Percentiles rank a stretch among this genome's conserved stretches.
These are phyloP conservation scores for Cymbidium sinense DNA, from an alignment of 106 monocot species.

Conservation along the genomic window DNA sequence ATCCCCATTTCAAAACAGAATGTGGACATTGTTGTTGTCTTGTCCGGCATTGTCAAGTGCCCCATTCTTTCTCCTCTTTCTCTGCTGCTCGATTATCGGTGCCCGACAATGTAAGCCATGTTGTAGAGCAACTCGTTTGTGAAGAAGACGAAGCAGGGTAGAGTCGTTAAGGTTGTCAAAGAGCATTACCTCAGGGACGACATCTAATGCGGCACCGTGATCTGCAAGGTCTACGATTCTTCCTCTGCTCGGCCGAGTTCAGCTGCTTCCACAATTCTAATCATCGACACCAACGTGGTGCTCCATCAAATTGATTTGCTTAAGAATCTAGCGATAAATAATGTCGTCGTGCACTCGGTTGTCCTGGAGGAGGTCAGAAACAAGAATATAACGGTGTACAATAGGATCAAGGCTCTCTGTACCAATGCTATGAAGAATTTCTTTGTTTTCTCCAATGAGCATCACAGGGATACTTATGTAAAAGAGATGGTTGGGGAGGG, in stretches of 20 bases:
- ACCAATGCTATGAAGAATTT: conserved; percentile 46
- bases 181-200: conserved; percentile 96
- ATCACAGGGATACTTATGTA: conserved; percentile 87
- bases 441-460: conserved; percentile 89
- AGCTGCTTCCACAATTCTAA: conserved; percentile 50
- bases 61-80: neutral
- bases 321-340: conserved; percentile 78
- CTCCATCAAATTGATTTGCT: conserved; percentile 96
- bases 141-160: conserved; percentile 62
- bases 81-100: neutral
- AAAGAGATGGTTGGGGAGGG: conserved; percentile 90
- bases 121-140: conserved; percentile 95
- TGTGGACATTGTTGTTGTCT: no score
- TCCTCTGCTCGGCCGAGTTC: conserved; percentile 51
- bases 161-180: conserved; percentile 71
- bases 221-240: conserved; percentile 56
- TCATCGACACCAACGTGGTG: conserved; percentile 97
- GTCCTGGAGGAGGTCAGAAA: conserved; percentile 92
- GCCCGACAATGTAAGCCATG: conserved; percentile 22
- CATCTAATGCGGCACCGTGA: conserved; percentile 69
- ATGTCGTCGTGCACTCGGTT: conserved; percentile 75
- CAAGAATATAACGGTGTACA: conserved; percentile 74
- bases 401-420: conserved; percentile 74
- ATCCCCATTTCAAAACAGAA: no score
- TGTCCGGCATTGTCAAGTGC: no score